Conservation (phyloP, 352 stramenopile genomes). For the Phytopythium montanum region DNA sequence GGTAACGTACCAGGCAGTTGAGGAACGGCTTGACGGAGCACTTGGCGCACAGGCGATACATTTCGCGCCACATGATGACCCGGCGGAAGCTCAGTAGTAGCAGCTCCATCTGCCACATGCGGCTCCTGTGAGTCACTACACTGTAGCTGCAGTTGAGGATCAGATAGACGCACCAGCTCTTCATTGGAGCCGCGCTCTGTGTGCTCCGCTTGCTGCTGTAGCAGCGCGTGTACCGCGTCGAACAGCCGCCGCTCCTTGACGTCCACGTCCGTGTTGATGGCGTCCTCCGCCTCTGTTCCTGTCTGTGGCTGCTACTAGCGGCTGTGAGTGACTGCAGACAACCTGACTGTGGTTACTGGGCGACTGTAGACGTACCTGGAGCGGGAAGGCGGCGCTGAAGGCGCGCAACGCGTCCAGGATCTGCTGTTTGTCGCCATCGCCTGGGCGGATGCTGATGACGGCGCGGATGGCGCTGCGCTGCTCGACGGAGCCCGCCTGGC, state of each 20-base stretch:
- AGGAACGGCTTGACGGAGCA: slow-evolving; percentile 83
- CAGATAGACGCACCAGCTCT: slow-evolving; percentile 32
- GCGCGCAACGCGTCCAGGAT: slow-evolving; percentile 59
- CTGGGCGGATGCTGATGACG: slow-evolving; percentile 52
- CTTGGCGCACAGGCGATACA: slow-evolving; percentile 78
- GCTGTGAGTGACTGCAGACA: too few relatives aligned
- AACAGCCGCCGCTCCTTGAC: slow-evolving; percentile 81
- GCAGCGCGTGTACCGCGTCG: slow-evolving; percentile 60
- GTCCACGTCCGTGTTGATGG: slow-evolving; percentile 32
- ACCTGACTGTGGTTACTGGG: too few relatives aligned
- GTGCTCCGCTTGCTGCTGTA: slow-evolving; percentile 62
- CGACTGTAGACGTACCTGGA: slow-evolving; percentile 32
- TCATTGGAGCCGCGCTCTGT: slow-evolving; percentile 47
- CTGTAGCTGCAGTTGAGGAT: neutral
- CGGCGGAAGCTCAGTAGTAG: slow-evolving; percentile 68
- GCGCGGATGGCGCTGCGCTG: slow-evolving; percentile 78
- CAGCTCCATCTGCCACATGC: slow-evolving; percentile 41
- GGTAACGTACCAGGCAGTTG: slow-evolving; percentile 44
- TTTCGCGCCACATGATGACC: slow-evolving; percentile 74
- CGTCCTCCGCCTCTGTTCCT: slow-evolving; percentile 18
- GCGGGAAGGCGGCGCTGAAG: slow-evolving; percentile 75
- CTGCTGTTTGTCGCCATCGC: slow-evolving; percentile 30
- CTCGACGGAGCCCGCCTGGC: slow-evolving; percentile 73
- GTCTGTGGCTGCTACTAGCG: slow-evolving; percentile 12
- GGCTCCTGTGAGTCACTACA: neutral